A percentile compares a stretch with the other conserved stretches of the same genome.
These are phyloP conservation scores for Yarrowia sp. DNA, from an alignment of 805 yeast genomes.

Conservation along the genomic window DNA sequence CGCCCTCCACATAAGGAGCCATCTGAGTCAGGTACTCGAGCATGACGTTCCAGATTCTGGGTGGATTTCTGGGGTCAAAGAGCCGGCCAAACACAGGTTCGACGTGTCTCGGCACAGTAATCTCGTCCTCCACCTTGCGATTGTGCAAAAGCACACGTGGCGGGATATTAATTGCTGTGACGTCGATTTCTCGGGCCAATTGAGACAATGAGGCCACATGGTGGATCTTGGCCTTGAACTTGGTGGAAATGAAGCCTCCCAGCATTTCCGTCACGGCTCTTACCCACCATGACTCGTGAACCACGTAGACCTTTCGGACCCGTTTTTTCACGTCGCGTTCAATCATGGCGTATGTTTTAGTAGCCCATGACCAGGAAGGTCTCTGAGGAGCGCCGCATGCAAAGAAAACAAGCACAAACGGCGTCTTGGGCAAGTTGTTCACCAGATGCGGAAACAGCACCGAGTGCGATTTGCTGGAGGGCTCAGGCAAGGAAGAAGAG, in stretches of 20 bases:
- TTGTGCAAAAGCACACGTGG: conserved; percentile 72
- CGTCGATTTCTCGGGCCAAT: conserved; percentile 62
- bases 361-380: conserved; percentile 70
- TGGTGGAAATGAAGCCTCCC: conserved; percentile 57
- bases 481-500: conserved; percentile 71
- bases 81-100: conserved; percentile 39
- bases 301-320: conserved; percentile 65
- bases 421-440: conserved; percentile 54
- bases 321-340: conserved; percentile 55
- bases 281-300: conserved; percentile 89
- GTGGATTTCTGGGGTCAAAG: conserved; percentile 31
- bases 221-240: conserved; percentile 44
- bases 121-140: conserved; percentile 49
- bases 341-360: conserved; percentile 55
- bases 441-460: conserved; percentile 59
- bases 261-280: conserved; percentile 72
- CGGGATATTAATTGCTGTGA: conserved; percentile 72
- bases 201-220: conserved; percentile 54
- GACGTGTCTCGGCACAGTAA: conserved; percentile 49
- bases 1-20: conserved; percentile 30
- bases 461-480: conserved; percentile 47
- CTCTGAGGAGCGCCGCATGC: conserved; percentile 73
- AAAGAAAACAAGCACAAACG: conserved; percentile 69
- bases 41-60: conserved; percentile 41
- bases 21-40: conserved; percentile 28